Base-by-base conservation (phyloP, 768 basidiomycete genomes). In the Arthromyces matolae region DNA sequence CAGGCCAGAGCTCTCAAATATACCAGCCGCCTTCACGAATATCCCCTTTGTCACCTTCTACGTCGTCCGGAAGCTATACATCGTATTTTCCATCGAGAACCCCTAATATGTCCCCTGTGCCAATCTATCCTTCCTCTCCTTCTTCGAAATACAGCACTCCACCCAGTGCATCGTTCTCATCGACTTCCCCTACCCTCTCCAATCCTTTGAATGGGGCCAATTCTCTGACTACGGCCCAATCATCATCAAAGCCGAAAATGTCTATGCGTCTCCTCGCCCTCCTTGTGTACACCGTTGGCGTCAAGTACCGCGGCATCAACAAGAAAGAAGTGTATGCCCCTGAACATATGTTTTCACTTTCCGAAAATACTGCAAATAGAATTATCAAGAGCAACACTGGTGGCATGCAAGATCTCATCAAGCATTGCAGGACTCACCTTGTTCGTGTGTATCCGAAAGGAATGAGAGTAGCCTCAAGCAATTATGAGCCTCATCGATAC, bases 261-360 rank as follows among this genome's bases (percentile, higher is more conserved):
- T 92, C 93, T 0, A 53, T 75, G 3, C 76, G 77, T 2, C 77
- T 99, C 2, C 78, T 83, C 1, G 71, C 79, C 0, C 76, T 97
- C n/a, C 76, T 99, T 8, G 88, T 98, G 22, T 98, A 98, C 65
- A 97, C 95, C 3, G 83, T 95, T 37, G 96, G 96, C 6, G 93
- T 98, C 49, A 96, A 96, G 60, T 96, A 87, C 53, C 84, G 84
- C 13, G 94, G 95, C 0, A 80, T 99, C 64, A 91, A 92, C 71
- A 90, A 93, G 69, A 86, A 89, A 58, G 87, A 91, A 55, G 71
- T 76, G 29, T 97, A 98, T 60, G 85, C 84, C 5, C 77, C 86
- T 0, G 86, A 90, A 56, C 89, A 97, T 59, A 77, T 96, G 68
- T 93, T 98, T 63, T 95, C 92, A 9, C 76, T 99, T 8, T 94